Conservation (phyloP, 345 rosid species). For the Salix exigua region DNA sequence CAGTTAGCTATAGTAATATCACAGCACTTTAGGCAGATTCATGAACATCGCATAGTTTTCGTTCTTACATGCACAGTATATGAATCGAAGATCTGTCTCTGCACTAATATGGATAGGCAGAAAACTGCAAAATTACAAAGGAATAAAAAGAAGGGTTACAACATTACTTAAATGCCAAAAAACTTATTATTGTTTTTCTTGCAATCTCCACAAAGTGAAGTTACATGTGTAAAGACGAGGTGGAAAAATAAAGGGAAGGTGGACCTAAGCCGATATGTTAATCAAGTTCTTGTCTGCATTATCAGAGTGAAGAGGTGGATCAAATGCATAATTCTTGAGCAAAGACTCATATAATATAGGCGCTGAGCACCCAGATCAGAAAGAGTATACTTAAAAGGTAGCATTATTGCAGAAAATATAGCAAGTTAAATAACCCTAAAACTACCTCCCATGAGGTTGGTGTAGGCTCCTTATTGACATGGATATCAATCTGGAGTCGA, state of each 20-base stretch:
- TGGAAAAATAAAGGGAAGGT: background rate
- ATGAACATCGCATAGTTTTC: constrained; percentile 6
- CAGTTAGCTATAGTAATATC: constrained; percentile 28
- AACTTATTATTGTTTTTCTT: too few relatives aligned
- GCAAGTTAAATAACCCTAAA: background rate
- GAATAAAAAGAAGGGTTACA: background rate
- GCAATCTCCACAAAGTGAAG: background rate
- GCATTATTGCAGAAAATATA: background rate
- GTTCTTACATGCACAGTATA: constrained; percentile 87
- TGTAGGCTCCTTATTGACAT: constrained; percentile 78
- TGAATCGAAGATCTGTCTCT: constrained; percentile 81
- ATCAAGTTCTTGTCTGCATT: background rate
- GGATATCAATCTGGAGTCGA: constrained; percentile 48
- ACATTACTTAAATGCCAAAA: background rate
- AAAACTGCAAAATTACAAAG: constrained; percentile 47
- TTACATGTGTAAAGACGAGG: background rate
- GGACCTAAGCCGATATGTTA: background rate
- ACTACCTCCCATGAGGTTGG: constrained; percentile 81
- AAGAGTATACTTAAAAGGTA: background rate
- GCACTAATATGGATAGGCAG: constrained; percentile 82
- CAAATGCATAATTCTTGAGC: background rate
- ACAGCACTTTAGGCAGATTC: constrained; percentile 3
- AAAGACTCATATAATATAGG: background rate
- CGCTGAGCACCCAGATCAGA: background rate
- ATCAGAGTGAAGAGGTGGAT: background rate